phyloP scores from a whole-genome alignment of 1,284 basidiomycete genomes.

The Flammula alnicola region DNA sequence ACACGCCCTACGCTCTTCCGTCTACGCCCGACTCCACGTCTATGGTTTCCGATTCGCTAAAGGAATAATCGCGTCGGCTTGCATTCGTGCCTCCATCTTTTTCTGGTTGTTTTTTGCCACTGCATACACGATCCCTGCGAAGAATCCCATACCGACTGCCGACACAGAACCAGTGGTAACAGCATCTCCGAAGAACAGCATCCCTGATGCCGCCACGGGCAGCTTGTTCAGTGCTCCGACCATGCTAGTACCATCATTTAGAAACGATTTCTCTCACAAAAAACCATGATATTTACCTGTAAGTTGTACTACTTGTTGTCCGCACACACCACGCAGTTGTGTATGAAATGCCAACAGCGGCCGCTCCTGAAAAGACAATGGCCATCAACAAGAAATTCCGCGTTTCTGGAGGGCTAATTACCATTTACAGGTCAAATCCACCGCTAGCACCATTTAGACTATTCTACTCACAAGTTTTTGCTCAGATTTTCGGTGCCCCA shows the following conservation, averaged over 20 bases:
- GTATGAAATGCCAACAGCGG: slow-evolving; percentile 97
- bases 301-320: slow-evolving; percentile 96
- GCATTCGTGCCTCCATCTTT: slow-evolving; percentile 58
- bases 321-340: slow-evolving; percentile 99
- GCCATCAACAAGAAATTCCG: slow-evolving; percentile 83
- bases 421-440: slow-evolving; percentile 10
- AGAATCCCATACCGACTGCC: slow-evolving; percentile 88
- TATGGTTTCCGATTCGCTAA: slow-evolving; percentile 55
- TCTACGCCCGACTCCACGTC: slow-evolving; percentile 16
- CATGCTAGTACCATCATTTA: slow-evolving; percentile 68
- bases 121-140: slow-evolving; percentile 90
- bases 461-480: slow-evolving; percentile 81
- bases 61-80: slow-evolving; percentile 60
- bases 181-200: slow-evolving; percentile 94
- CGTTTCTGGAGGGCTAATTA: slow-evolving; percentile 84
- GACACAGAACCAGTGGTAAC: slow-evolving; percentile 88
- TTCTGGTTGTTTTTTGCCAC: slow-evolving; percentile 90
- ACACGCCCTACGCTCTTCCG: slow-evolving; percentile 9
- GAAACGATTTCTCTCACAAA: background rate
- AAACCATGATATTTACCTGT: slow-evolving; percentile 58
- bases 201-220: slow-evolving; percentile 94
- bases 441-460: background rate
- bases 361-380: slow-evolving; percentile 95
- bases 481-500: slow-evolving; percentile 85
- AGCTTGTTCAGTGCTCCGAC: slow-evolving; percentile 99